Base-by-base conservation (phyloP, 805 yeast species). In the Wickerhamomyces bovis region DNA sequence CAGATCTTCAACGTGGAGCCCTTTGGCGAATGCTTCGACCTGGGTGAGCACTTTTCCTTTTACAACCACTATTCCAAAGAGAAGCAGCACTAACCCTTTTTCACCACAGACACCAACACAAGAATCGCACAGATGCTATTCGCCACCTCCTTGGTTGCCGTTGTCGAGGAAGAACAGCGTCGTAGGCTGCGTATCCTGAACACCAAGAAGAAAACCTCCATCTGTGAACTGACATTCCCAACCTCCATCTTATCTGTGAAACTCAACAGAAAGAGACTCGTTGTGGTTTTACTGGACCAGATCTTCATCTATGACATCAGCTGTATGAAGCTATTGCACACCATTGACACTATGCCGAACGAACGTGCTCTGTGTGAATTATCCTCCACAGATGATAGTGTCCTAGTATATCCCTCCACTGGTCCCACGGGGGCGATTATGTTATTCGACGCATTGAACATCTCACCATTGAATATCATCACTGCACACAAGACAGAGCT, bases 221-320 rank as follows among this genome's bases (percentile, higher is more conserved):
- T 92, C 18, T 92, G 98, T 66, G 98, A 92, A 60, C 70, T 92
- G 54, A 79, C 92, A 0, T 94, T 89, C 64, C 92, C 96, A 1
- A 78, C 88, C 4, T 70, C 81, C 8, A 82, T 92, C 2, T 68
- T 84, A 23, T 79, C 78, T 43, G 83, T 92, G 30, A 80, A 79
- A 54, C 75, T 92, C 67, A 94, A 92, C 65, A 75, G 97, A 39
- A 84, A 85, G 55, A 70, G 97, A 40, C 72, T 92, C 53, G 75
- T 88, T 28, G 94, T 90, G 16, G 79, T 86, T 6, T 69, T 92
- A 44, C 72, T 79, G 43, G 92, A 88, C 50, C 95, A 90, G 64
- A 79, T 94, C 10, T 86, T 81, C 62, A 78, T 92, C 41, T 94
- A 92, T 68, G 97, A 92, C 64, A 83, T 92, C 51, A 80, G 94